Conservation (phyloP, 805 yeast species). For the Lipomyces anomalus region DNA sequence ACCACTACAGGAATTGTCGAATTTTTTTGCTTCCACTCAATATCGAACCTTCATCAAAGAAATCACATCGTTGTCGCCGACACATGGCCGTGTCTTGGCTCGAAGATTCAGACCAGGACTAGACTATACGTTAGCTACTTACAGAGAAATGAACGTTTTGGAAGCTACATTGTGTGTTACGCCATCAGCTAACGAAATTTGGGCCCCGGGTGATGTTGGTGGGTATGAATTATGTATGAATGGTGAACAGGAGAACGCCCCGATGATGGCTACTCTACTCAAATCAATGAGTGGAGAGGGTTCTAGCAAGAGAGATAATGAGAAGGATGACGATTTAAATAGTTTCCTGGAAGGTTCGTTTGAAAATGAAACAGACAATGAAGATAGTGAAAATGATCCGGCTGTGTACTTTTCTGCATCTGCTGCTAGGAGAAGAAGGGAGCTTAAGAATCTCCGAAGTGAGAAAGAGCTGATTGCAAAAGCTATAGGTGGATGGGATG, state of each 20-base stretch:
- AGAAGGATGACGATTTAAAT: constrained; percentile 58
- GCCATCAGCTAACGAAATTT: constrained; percentile 36
- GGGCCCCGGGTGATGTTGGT: constrained; percentile 75
- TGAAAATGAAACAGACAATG: constrained; percentile 3
- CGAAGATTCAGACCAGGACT: constrained; percentile 93
- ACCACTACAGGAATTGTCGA: constrained; percentile 8
- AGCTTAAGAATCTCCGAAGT: constrained; percentile 10
- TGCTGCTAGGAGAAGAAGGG: constrained; percentile 10
- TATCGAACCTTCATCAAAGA: constrained; percentile 65
- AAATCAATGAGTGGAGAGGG: constrained; percentile 29
- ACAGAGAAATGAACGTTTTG: constrained; percentile 30
- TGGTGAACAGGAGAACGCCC: constrained; percentile 13
- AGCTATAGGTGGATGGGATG: not conserved
- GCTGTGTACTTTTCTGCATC: constrained; percentile 25
- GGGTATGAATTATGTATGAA: constrained; percentile 90
- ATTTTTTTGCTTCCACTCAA: constrained; percentile 32
- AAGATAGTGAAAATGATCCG: constrained; percentile 20
- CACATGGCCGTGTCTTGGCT: constrained; percentile 61
- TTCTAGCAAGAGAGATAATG: constrained; percentile 57
- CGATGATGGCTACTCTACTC: not conserved
- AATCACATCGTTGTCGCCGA: constrained; percentile 57
- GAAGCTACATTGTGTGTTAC: constrained; percentile 13
- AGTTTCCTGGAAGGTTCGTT: too few species aligned
- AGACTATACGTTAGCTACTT: constrained; percentile 87
- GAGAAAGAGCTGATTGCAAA: constrained; percentile 4